Evolutionary conservation across 768 basidiomycete genomes (phyloP).

Genomic region (Daedalea quercina): DNA sequence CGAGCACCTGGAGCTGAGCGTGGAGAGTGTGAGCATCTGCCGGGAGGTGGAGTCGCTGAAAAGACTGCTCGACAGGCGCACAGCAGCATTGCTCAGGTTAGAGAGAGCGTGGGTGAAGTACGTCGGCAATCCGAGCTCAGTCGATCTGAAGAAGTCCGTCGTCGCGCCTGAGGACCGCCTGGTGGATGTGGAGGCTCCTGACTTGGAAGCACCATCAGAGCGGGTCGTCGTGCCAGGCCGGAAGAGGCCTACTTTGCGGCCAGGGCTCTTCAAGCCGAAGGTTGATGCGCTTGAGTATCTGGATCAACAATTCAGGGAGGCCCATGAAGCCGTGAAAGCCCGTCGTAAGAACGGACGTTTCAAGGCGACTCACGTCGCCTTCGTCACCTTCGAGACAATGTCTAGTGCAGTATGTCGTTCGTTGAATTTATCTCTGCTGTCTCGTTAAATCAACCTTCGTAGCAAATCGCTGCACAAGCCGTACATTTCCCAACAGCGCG

Average conservation of each 20-base stretch:
- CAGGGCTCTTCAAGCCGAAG: slow-evolving; percentile 64
- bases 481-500: slow-evolving; percentile 68
- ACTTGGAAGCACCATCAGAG: slow-evolving; percentile 44
- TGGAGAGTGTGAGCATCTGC: slow-evolving; percentile 90
- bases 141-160: slow-evolving; percentile 34
- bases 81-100: slow-evolving; percentile 69
- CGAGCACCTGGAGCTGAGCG: slow-evolving; percentile 77
- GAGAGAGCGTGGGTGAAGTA: slow-evolving; percentile 87
- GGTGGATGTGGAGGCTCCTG: slow-evolving; percentile 43
- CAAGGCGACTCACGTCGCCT: slow-evolving; percentile 77
- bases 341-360: slow-evolving; percentile 68
- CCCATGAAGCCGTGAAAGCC: slow-evolving; percentile 78
- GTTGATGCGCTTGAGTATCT: slow-evolving; percentile 90
- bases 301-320: slow-evolving; percentile 69
- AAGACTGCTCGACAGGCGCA: slow-evolving; percentile 68
- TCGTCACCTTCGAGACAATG: slow-evolving; percentile 96
- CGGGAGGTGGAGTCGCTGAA: slow-evolving; percentile 75
- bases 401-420: slow-evolving; percentile 67
- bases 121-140: slow-evolving; percentile 88
- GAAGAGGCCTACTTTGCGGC: slow-evolving; percentile 68
- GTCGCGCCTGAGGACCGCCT: slow-evolving; percentile 33
- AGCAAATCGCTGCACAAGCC: slow-evolving; percentile 87
- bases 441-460: background rate
- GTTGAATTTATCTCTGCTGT: background rate
- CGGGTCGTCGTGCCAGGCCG: slow-evolving; percentile 71